Base-by-base conservation (phyloP, 2,329 filamentous ascomycete genomes). In the Diaporthe destruens region DNA sequence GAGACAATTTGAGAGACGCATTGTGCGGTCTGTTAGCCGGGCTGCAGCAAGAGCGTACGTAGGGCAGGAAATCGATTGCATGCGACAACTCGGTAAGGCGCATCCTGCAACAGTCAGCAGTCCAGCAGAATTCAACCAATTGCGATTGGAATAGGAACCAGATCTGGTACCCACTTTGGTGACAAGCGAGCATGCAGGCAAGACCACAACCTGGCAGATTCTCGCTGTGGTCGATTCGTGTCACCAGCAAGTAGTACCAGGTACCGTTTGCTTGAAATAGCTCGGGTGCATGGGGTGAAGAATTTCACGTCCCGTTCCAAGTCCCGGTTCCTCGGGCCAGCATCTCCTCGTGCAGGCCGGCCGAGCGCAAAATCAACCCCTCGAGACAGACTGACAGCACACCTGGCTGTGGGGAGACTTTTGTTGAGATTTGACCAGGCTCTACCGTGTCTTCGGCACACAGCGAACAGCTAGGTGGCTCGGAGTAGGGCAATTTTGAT, bases 91-190 rank as follows among this genome's bases (percentile, higher is more conserved):
- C 68, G 39, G 44, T 34, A 59, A 69, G 44, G 55, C 32, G 55
- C 68, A 70, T 61, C 55, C 55, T 59, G n/a, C 67, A 51, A 69
- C 55, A 59, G 67, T 59, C 67, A 69, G 67, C 54, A 51, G 42
- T 20, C 54, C 42, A 69, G 67, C 68, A 54, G 20, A 23, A 54
- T 53, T 20, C 23, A 54, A 34, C 55, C 68, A 61, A 61, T 70
- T 56, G 47, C 57, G 20, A 53, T n/a, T n/a, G 29, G 14, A 20
- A 20, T 23, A 53, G 14, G 42, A 12, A n/a, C 54, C 56, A 36
- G 56, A 69, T 57, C 67, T 51, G 54, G 51, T 68, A 68, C 32
- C 56, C 32, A 25, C 55, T 53, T 51, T 51, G 7, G 29, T n/a
- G 36, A 34, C 47, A 66, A 66, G 44, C 44, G 61, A 65, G 44